Evolutionary conservation across 2,329 filamentous ascomycete genomes (phyloP).

Genomic region (Venturia effusa): DNA sequence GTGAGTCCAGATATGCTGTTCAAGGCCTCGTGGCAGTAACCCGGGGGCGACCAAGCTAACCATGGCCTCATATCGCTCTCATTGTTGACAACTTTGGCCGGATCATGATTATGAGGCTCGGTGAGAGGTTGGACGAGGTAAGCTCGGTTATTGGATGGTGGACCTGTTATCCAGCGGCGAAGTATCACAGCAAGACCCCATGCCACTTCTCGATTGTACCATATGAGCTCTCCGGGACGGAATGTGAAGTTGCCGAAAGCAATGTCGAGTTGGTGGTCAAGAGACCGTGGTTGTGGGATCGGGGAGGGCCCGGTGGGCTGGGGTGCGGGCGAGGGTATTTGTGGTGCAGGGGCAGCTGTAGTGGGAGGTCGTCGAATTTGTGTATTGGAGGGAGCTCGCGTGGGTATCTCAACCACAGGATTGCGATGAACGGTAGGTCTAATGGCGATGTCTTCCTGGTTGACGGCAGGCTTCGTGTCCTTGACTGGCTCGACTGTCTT

Average conservation of each 20-base stretch:
- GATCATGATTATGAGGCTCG: conserved; percentile 26
- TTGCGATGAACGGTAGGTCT: neutral
- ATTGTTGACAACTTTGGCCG: conserved; percentile 29
- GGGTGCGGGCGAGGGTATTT: neutral
- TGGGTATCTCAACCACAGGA: conserved; percentile 20
- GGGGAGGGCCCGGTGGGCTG: conserved; percentile 21
- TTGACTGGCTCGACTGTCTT: conserved; percentile 13
- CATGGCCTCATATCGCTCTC: conserved; percentile 41
- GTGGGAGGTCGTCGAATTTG: neutral
- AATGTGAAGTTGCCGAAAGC: conserved; percentile 39
- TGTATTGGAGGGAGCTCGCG: conserved; percentile 16
- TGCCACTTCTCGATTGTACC: conserved; percentile 41
- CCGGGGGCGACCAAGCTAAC: conserved; percentile 47
- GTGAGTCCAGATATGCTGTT: conserved; percentile 24
- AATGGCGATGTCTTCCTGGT: neutral
- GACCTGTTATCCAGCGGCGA: conserved; percentile 24
- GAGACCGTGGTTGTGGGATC: conserved; percentile 29
- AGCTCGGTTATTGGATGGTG: conserved; percentile 18
- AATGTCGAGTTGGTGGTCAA: conserved; percentile 40
- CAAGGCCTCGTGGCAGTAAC: conserved; percentile 36
- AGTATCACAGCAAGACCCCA: conserved; percentile 45
- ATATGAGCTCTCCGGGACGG: conserved; percentile 44
- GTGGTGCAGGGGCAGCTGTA: neutral
- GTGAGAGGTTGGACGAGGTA: conserved; percentile 41
- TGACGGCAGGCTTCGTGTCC: conserved; percentile 14